Conservation (phyloP, 495 filamentous ascomycete genomes). For the Penicillium verhagenii region DNA sequence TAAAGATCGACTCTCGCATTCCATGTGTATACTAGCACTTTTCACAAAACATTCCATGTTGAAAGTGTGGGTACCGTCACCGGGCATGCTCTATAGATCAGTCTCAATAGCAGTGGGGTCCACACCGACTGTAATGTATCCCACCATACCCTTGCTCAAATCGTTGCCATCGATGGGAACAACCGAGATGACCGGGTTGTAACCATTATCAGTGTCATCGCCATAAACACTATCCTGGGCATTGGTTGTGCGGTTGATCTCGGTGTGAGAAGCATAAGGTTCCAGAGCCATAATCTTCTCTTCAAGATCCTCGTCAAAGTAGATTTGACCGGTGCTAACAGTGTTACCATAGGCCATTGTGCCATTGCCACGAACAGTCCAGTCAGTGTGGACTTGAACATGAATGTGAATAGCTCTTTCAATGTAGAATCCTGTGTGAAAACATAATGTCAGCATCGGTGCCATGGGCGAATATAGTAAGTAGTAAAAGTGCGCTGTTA, state of each 20-base stretch:
- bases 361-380: slow-evolving; percentile 22
- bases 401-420: slow-evolving; percentile 34
- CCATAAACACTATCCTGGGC: slow-evolving; percentile 41
- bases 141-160: slow-evolving; percentile 51
- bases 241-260: slow-evolving; percentile 44
- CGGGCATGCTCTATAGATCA: too few species aligned
- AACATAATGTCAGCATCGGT: neutral
- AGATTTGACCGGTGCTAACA: slow-evolving; percentile 50
- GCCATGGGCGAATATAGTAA: neutral
- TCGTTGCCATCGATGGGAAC: slow-evolving; percentile 44
- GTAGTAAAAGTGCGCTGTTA: too few species aligned
- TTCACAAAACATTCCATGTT: too few species aligned
- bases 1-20: too few species aligned
- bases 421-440: slow-evolving; percentile 31
- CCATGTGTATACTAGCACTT: too few species aligned
- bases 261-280: slow-evolving; percentile 54
- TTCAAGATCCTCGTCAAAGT: slow-evolving; percentile 51
- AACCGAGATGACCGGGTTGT: slow-evolving; percentile 52
- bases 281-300: slow-evolving; percentile 40
- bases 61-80: too few species aligned
- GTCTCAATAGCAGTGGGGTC: slow-evolving; percentile 13
- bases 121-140: slow-evolving; percentile 25
- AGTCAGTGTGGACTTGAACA: slow-evolving; percentile 26
- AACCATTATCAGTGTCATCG: slow-evolving; percentile 34
- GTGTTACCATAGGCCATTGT: slow-evolving; percentile 19